A percentile compares a stretch with the other conserved stretches of the same genome.
Evolutionary conservation across 495 filamentous ascomycete genomes (phyloP).

Genomic region (Trichodelitschia bisporula): DNA sequence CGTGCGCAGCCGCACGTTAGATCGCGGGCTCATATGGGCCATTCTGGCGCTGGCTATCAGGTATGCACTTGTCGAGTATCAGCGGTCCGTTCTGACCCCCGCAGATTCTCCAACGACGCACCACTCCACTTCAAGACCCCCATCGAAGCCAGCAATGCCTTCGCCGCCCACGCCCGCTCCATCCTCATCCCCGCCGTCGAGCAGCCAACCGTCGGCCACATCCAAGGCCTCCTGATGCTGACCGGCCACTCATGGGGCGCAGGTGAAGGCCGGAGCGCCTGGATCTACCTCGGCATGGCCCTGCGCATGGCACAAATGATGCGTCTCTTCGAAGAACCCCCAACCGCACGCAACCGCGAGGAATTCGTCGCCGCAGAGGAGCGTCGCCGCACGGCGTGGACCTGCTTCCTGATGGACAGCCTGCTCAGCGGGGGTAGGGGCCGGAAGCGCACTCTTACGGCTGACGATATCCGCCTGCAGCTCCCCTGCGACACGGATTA

Average conservation of each 20-base stretch:
- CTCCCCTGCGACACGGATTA: constrained; percentile 11
- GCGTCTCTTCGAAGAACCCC: constrained; percentile 8
- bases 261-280: constrained; percentile 10
- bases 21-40: constrained; percentile 11
- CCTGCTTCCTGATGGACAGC: constrained; percentile 13
- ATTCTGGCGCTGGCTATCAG: constrained; percentile 11
- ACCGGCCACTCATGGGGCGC: constrained; percentile 13
- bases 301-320: constrained; percentile 11
- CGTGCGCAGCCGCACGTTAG: constrained; percentile 9
- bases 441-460: constrained; percentile 7
- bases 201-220: constrained; percentile 8
- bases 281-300: constrained; percentile 13
- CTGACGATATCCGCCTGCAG: constrained; percentile 9
- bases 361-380: constrained; percentile 12
- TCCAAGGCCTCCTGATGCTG: constrained; percentile 12
- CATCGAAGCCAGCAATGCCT: constrained; percentile 13
- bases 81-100: not conserved
- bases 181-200: constrained; percentile 10
- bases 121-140: constrained; percentile 9
- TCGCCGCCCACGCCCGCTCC: constrained; percentile 10
- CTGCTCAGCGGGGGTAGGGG: constrained; percentile 13
- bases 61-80: constrained; percentile 2
- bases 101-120: constrained; percentile 9
- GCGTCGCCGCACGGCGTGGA: constrained; percentile 11
- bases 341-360: constrained; percentile 5